A percentile compares a stretch with the other conserved stretches of the same genome.
phyloP scores from a whole-genome alignment of 148 eudicot genomes.

The Linanthus parryae region DNA sequence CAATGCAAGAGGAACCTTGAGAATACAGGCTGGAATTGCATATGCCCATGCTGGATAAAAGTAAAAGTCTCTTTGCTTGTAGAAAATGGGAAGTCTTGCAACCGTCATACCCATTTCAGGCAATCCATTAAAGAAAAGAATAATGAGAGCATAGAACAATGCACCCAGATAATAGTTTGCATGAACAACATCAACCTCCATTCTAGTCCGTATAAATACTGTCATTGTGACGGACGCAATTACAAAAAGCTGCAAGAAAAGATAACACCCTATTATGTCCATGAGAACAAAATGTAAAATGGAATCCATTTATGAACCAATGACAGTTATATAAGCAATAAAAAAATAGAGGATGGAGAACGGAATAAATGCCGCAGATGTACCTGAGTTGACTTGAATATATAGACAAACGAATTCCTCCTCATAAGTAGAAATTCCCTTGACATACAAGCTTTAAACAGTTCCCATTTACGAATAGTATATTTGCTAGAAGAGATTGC shows the following conservation, averaged over 20 bases:
- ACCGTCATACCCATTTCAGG: conserved; percentile 64
- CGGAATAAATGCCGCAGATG: neutral
- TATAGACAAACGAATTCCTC: conserved; percentile 63
- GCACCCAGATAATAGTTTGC: conserved; percentile 67
- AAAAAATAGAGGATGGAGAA: neutral
- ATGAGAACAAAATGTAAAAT: neutral
- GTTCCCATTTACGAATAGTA: conserved; percentile 57
- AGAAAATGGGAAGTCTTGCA: conserved; percentile 60
- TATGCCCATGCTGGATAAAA: conserved; percentile 90
- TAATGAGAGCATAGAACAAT: conserved; percentile 48
- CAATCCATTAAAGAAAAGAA: conserved; percentile 55
- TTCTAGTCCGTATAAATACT: conserved; percentile 51
- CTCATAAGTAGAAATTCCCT: conserved; percentile 74
- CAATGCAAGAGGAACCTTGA: conserved; percentile 70
- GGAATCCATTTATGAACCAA: neutral
- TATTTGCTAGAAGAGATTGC: conserved; percentile 39
- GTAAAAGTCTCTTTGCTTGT: conserved; percentile 73
- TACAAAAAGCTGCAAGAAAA: conserved; percentile 49
- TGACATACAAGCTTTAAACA: conserved; percentile 62
- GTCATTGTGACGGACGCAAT: conserved; percentile 60
- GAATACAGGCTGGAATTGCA: conserved; percentile 61
- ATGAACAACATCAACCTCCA: conserved; percentile 49
- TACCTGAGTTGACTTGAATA: conserved; percentile 66
- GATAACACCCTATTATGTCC: no score
- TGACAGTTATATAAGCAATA: neutral